Evolutionary conservation across 768 basidiomycete species (phyloP), one percentile per base, ranked within the genome.

Genomic region (Mycena crocata): DNA sequence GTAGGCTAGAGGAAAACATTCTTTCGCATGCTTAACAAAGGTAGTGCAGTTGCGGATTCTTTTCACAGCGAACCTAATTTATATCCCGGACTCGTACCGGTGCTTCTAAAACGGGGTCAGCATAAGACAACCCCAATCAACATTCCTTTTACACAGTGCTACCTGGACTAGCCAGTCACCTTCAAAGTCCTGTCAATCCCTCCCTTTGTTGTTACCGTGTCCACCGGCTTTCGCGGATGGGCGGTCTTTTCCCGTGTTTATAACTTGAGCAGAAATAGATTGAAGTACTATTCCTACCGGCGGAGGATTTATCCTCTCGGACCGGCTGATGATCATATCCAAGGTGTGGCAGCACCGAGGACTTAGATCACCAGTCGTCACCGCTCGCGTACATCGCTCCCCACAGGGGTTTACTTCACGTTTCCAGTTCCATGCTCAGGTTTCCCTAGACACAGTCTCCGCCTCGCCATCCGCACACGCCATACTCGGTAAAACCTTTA

Each of bases 281-380:
- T 46, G 10, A 46, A 46, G 44, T 46, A 46, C 44, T 46, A 9
- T 10, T 9, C 10, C 44, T 8, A 46, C 44, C 44, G 44, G 44
- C 44, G 44, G 44, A 46, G 44, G 44, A 46, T 46, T 46, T 46
- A 46, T 46, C 44, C 44, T 46, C 44, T 46, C 44, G 44, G 21
- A n/a, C 44, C 44, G 8, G 44, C 10, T 8, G 21, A 10, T 8
- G 9, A 46, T n/a, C 44, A 19, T 46, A n/a, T 46, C 44, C 44
- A 46, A 9, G 10, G 44, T 10, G 44, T 46, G 44, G 10, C 21
- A n/a, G 10, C 44, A 46, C 44, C 10, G n/a, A 10, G 44, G 44
- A 46, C 21, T 46, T 46, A 46, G 44, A n/a, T 46, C 44, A 8
- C 9, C 44, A 8, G 8, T n/a, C 8, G 44, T n/a, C 21, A 46